Evolutionary conservation across 306 rosid genomes (phyloP).

Genomic region (Calophaca sinica): DNA sequence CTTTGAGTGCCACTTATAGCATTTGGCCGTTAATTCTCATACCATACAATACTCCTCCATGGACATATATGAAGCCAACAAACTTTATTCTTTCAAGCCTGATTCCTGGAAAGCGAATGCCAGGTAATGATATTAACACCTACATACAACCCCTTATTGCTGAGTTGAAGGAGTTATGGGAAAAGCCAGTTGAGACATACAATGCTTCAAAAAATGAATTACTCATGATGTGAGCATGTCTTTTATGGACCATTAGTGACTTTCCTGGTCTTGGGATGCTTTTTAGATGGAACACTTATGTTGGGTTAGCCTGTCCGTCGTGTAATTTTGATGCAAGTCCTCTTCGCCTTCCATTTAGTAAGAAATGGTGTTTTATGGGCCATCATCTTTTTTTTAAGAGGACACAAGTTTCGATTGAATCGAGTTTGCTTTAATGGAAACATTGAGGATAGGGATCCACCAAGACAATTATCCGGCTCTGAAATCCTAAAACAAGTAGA

Average conservation of each 20-base stretch:
- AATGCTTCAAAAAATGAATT: too few relatives aligned
- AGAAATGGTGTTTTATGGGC: too few relatives aligned
- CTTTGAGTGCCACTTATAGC: too few relatives aligned
- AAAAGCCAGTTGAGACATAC: too few relatives aligned
- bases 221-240: neutral
- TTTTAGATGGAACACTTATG: neutral
- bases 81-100: neutral
- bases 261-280: neutral
- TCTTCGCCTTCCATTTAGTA: neutral
- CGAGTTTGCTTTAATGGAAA: neutral
- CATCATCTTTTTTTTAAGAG: too few relatives aligned
- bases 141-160: neutral
- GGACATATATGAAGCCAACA: neutral
- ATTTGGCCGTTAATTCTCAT: too few relatives aligned
- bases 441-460: neutral
- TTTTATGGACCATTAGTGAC: too few relatives aligned
- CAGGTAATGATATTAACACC: neutral
- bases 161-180: neutral
- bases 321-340: neutral
- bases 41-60: too few relatives aligned
- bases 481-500: neutral
- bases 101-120: neutral
- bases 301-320: neutral
- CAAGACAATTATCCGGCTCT: neutral
- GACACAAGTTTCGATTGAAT: neutral